Conservation (phyloP, 1,139 yeast genomes). For the Pichia sp. region DNA sequence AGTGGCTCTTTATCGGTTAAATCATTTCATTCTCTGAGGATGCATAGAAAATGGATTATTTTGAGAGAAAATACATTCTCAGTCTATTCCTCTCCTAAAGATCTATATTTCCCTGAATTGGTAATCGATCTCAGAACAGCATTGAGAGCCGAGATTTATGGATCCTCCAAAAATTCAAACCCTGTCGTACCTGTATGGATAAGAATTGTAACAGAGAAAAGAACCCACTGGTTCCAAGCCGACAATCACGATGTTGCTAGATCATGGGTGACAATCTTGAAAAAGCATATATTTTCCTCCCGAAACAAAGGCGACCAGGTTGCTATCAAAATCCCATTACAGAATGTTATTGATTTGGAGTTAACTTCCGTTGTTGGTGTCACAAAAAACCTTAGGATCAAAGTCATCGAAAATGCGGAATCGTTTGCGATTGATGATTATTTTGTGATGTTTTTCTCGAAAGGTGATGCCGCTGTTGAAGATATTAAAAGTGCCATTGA, state of each 20-base stretch:
- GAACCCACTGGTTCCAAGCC: slow-evolving; percentile 62
- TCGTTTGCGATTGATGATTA: slow-evolving; percentile 60
- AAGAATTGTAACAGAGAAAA: slow-evolving; percentile 51
- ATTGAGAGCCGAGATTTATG: slow-evolving; percentile 51
- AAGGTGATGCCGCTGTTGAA: slow-evolving; percentile 35
- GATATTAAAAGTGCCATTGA: slow-evolving; percentile 27
- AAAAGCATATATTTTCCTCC: slow-evolving; percentile 71
- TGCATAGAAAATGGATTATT: slow-evolving; percentile 69
- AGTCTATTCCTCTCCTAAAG: slow-evolving; percentile 67
- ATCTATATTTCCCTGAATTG: slow-evolving; percentile 73
- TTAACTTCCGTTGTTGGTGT: slow-evolving; percentile 46
- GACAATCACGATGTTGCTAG: slow-evolving; percentile 71
- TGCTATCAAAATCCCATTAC: slow-evolving; percentile 69
- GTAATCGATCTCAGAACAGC: slow-evolving; percentile 72
- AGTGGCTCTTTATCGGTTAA: slow-evolving; percentile 42
- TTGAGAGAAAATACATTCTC: slow-evolving; percentile 65
- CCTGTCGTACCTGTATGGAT: slow-evolving; percentile 43
- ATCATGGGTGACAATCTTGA: slow-evolving; percentile 72
- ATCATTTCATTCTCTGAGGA: slow-evolving; percentile 29
- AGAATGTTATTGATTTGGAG: slow-evolving; percentile 60
- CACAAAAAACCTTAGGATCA: slow-evolving; percentile 37
- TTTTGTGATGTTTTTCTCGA: slow-evolving; percentile 60
- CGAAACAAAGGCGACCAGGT: slow-evolving; percentile 71
- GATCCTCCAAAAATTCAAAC: slow-evolving; percentile 15
- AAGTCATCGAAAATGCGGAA: slow-evolving; percentile 48